Evolutionary conservation across 805 yeast genomes (phyloP).

Genomic region (Myxozyma mucilagina): DNA sequence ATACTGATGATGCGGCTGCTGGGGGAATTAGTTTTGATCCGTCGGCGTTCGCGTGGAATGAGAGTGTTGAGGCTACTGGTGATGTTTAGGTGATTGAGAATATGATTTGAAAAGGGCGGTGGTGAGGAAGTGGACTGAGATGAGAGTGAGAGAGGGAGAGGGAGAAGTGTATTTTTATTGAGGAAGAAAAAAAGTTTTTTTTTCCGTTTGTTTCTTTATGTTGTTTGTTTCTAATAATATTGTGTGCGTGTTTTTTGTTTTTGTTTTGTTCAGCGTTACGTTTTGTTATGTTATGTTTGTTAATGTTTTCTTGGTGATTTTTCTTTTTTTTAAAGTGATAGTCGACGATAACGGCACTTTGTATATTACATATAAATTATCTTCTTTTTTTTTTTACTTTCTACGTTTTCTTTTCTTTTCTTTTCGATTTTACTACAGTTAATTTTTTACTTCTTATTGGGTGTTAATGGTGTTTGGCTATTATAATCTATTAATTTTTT

Average conservation of each 20-base stretch:
- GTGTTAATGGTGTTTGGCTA: slow-evolving; percentile 28
- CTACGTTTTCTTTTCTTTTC: neutral
- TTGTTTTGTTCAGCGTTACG: too few species aligned
- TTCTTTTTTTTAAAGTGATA: too few species aligned
- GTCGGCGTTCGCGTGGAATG: slow-evolving; percentile 30
- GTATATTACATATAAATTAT: too few species aligned
- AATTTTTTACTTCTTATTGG: slow-evolving; percentile 6
- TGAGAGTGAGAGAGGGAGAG: too few species aligned
- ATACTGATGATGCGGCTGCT: slow-evolving; percentile 29
- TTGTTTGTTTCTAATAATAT: neutral
- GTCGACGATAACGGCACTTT: too few species aligned
- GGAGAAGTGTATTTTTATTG: too few species aligned
- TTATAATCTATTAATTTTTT: neutral
- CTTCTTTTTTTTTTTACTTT: neutral
- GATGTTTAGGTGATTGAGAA: slow-evolving; percentile 30
- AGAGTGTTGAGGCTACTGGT: slow-evolving; percentile 34
- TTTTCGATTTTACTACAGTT: slow-evolving; percentile 1
- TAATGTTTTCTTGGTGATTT: too few species aligned
- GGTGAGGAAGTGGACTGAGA: neutral
- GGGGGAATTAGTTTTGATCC: slow-evolving; percentile 30
- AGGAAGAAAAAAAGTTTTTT: neutral
- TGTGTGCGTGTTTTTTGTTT: neutral
- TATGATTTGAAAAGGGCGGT: too few species aligned
- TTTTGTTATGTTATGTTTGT: too few species aligned
- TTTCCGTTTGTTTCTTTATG: neutral